Base-by-base conservation (phyloP, 2,329 filamentous ascomycete species). In the Grosmannia serpens region DNA sequence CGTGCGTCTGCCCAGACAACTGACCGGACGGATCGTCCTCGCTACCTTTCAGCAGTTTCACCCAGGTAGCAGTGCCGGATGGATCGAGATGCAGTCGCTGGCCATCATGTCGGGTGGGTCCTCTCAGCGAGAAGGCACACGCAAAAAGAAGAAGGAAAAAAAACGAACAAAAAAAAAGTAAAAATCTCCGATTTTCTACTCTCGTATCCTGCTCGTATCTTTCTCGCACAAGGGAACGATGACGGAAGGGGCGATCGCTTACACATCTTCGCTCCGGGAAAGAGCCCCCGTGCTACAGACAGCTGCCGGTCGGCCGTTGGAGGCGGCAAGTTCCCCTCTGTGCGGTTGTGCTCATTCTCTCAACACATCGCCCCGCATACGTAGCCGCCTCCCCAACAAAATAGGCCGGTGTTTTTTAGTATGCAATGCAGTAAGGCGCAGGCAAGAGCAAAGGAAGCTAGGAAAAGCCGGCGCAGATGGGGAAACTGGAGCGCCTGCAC, bases 341-440 rank as follows among this genome's bases (percentile, higher is more conserved):
- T 44, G 41, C 41, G 41, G 20, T 44, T 44, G 41, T 44, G 20
- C 17, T 44, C n/a, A 9, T 9, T 22, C 51, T 54, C 53, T 54
- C 53, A 54, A 54, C 53, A 44, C 35, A 44, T 27, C 41, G 53
- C 53, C 53, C 53, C 53, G 53, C 53, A 17, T 44, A n/a, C 41
- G 20, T n/a, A 44, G 41, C 41, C 41, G 41, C 41, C n/a, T 44
- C 41, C 41, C 41, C 41, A 44, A 44, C 41, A 44, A 44, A 44
- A 44, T 6, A 44, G 41, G 15, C 38, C 41, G 41, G n/a, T n/a
- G n/a, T n/a, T n/a, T n/a, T n/a, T n/a, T 17, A n/a, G 20, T 44
- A 44, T 44, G 41, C 41, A 44, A 44, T 44, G 41, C 41, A n/a
- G 17, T 44, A 20, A 15, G 41, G 41, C 41, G 41, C 41, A 44